These are phyloP conservation scores for Rhododendron simsii DNA, from an alignment of 148 eudicot genomes.

Conservation along the genomic window DNA sequence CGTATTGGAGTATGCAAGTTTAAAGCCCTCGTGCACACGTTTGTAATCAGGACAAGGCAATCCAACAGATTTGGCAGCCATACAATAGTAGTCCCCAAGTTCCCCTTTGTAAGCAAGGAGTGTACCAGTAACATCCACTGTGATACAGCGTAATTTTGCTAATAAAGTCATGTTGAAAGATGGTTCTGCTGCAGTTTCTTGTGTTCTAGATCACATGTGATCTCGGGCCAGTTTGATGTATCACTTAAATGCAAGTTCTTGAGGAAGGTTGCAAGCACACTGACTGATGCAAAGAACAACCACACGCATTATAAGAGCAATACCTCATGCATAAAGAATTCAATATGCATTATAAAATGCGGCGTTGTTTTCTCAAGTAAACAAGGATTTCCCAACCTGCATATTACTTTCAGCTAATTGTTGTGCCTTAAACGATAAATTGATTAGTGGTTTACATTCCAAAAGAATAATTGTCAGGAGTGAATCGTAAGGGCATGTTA, in stretches of 20 bases:
- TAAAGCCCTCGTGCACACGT: conserved; percentile 88
- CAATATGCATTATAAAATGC: neutral
- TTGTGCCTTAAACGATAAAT: neutral
- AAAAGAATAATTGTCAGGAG: neutral
- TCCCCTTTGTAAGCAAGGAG: conserved; percentile 94
- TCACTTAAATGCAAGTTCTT: neutral
- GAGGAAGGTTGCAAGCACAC: conserved; percentile 2
- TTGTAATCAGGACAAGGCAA: conserved; percentile 94
- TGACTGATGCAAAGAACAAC: neutral
- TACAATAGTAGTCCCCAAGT: conserved; percentile 62
- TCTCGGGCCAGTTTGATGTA: neutral
- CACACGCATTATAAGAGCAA: neutral
- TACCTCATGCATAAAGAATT: conserved; percentile 4
- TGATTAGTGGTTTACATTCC: neutral
- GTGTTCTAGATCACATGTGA: neutral
- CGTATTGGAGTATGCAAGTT: conserved; percentile 82
- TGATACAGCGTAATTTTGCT: conserved; percentile 68
- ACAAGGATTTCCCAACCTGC: neutral
- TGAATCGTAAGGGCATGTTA: neutral
- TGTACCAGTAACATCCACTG: conserved; percentile 96
- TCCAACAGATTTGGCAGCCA: conserved; percentile 73
- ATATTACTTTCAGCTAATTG: neutral
- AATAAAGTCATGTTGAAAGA: conserved; percentile 45
- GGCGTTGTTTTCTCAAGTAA: neutral
- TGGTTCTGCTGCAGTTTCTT: neutral